Evolutionary conservation across 2,329 filamentous ascomycete genomes (phyloP).

Genomic region (Colletotrichum navitas): DNA sequence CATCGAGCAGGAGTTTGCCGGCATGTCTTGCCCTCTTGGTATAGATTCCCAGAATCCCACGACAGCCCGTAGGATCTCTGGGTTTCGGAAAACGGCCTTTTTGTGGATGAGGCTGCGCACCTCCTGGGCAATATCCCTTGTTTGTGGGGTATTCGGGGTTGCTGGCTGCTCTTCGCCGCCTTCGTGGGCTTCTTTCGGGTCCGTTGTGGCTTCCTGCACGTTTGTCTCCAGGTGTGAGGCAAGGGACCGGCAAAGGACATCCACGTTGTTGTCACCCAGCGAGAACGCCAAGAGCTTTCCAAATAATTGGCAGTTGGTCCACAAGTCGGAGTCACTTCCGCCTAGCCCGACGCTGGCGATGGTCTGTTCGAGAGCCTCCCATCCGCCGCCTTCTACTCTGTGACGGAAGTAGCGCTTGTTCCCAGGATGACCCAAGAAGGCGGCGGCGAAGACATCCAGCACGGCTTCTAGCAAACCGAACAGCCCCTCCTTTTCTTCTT

Average conservation of each 20-base stretch:
- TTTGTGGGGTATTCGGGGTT: not conserved
- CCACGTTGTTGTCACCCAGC: constrained; percentile 81
- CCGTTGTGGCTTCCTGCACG: constrained; percentile 45
- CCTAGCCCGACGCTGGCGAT: constrained; percentile 76
- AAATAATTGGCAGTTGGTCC: constrained; percentile 80
- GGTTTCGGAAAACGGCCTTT: constrained; percentile 67
- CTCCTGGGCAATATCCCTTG: constrained; percentile 49
- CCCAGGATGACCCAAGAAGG: constrained; percentile 82
- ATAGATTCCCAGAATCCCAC: constrained; percentile 75
- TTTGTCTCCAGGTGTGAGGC: constrained; percentile 43
- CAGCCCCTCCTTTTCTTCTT: constrained; percentile 73
- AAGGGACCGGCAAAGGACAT: constrained; percentile 73
- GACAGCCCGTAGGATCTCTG: constrained; percentile 73
- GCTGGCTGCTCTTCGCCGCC: constrained; percentile 10
- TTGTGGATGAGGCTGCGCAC: constrained; percentile 64
- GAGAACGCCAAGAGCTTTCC: constrained; percentile 86
- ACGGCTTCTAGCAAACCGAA: constrained; percentile 78
- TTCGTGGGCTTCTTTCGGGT: constrained; percentile 45
- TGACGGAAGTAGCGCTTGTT: constrained; percentile 90
- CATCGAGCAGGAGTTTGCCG: constrained; percentile 68
- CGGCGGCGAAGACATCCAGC: constrained; percentile 80
- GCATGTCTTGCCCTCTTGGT: constrained; percentile 59
- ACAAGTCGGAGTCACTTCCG: constrained; percentile 74
- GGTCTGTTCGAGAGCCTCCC: constrained; percentile 80
- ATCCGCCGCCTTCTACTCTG: constrained; percentile 81